These are phyloP conservation scores for Boletellus emodensis DNA, from an alignment of 768 basidiomycete species.

Conservation along the genomic window DNA sequence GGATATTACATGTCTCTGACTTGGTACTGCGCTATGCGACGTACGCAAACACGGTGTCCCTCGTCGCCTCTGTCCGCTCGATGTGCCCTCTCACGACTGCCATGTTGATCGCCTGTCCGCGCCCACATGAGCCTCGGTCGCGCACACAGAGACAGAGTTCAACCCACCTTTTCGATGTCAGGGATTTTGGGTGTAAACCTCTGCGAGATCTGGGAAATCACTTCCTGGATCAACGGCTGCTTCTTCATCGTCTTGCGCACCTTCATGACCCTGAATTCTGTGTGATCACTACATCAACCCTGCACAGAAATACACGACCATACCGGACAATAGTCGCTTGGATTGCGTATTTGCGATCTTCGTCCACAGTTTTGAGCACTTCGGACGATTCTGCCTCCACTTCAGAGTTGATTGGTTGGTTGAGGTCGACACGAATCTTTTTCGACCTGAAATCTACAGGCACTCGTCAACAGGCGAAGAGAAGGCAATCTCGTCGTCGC, in stretches of 20 bases:
- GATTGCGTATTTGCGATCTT: slow-evolving; percentile 94
- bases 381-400: slow-evolving; percentile 87
- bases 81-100: slow-evolving; percentile 98
- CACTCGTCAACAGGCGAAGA: neutral
- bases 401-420: slow-evolving; percentile 91
- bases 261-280: slow-evolving; percentile 78
- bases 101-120: slow-evolving; percentile 76
- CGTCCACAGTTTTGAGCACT: slow-evolving; percentile 91
- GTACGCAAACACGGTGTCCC: slow-evolving; percentile 56
- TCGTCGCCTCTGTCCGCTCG: slow-evolving; percentile 84
- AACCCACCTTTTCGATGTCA: slow-evolving; percentile 87
- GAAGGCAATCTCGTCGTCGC: neutral
- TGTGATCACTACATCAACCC: neutral
- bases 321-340: slow-evolving; percentile 90
- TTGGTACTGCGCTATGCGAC: slow-evolving; percentile 31
- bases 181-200: slow-evolving; percentile 91
- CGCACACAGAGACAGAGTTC: neutral
- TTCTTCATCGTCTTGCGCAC: slow-evolving; percentile 95
- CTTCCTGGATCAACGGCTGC: slow-evolving; percentile 83
- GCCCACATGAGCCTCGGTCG: neutral
- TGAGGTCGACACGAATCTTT: slow-evolving; percentile 90
- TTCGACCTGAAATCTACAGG: slow-evolving; percentile 82
- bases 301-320: neutral
- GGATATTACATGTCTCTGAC: no score
- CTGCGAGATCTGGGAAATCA: slow-evolving; percentile 82